Percentiles rank a stretch among this genome's conserved stretches.
Conservation (phyloP, 2,329 filamentous ascomycete species). For the Cladosporium sp. region DNA sequence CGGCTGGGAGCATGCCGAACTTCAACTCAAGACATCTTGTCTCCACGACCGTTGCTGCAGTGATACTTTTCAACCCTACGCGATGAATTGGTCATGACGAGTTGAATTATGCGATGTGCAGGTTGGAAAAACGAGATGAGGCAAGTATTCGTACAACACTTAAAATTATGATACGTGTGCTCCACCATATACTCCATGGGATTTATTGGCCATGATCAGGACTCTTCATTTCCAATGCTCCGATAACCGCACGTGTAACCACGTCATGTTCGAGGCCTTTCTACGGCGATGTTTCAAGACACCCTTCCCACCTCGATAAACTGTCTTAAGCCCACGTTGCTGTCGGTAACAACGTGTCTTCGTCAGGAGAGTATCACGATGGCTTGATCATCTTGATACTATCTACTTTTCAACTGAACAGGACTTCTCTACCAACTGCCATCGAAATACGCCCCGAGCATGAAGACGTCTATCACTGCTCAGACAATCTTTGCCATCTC, state of each 20-base stretch:
- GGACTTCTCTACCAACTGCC: not conserved
- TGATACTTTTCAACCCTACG: not conserved
- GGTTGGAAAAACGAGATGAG: not conserved
- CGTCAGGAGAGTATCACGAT: not conserved
- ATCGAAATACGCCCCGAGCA: not conserved
- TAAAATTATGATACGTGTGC: not conserved
- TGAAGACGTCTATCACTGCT: not conserved
- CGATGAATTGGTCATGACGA: not conserved
- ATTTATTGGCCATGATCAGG: not conserved
- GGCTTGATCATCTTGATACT: not conserved
- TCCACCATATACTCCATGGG: not conserved
- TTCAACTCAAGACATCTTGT: not conserved
- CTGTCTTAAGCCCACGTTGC: not conserved
- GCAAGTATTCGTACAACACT: not conserved
- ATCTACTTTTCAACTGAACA: not conserved
- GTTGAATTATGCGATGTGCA: not conserved
- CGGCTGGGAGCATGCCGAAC: not conserved
- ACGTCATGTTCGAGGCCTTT: not conserved
- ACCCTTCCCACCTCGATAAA: constrained; percentile 14
- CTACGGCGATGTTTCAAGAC: not conserved
- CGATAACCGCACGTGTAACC: not conserved
- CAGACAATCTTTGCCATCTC: not conserved
- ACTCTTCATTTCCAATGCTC: not conserved
- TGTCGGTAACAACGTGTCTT: not conserved
- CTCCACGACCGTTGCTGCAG: constrained; percentile 6